Base-by-base conservation (phyloP, 768 basidiomycete genomes). In the Phlebiopsis gigantea region DNA sequence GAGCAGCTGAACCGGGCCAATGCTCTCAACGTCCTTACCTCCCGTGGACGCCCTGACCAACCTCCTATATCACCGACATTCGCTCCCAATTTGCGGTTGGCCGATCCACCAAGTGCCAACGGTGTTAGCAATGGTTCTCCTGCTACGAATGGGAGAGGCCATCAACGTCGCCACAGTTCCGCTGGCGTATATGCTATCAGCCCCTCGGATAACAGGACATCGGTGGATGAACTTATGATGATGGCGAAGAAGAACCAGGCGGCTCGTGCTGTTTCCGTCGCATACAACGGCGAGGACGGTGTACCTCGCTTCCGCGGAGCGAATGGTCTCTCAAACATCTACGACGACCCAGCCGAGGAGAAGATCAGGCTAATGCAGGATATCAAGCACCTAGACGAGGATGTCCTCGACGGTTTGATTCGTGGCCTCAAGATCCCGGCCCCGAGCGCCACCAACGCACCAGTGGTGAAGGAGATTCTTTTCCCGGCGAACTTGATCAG, bases 401-500 rank as follows among this genome's bases (percentile, higher is more conserved):
- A 99, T 68, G 87, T 98, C 46, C 76, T 99, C 12, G 81, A 90
- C 58, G 93, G 94, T 28, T 78, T 99, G 39, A 83, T 99, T 65
- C 85, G 91, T 46, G 87, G 92, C 39, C 75, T 99, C 64, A 97
- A 95, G 76, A 95, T 98, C 53, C 93, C 95, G 29, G 81, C 87
- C 25, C 93, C 96, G 0, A 94, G 87, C 66, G 75, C 92, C 44
- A 88, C 88, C 46, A 96, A 90, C 66, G 90, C 94, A 0, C 90
- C 94, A n/a, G 85, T 88, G 19, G 86, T 93, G 60, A 98, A 98
- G 73, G 97, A 99, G 71, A 94, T 99, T 53, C 79, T 99, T 42
- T 99, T 99, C 86, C 97, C 97, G 10, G 95, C 97, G 24, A 98
- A 98, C 71, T 82, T 99, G 58, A 98, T 99, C 72, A 93, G 90